Base-by-base conservation (phyloP, 1,284 basidiomycete species). In the Athelia psychrophila region DNA sequence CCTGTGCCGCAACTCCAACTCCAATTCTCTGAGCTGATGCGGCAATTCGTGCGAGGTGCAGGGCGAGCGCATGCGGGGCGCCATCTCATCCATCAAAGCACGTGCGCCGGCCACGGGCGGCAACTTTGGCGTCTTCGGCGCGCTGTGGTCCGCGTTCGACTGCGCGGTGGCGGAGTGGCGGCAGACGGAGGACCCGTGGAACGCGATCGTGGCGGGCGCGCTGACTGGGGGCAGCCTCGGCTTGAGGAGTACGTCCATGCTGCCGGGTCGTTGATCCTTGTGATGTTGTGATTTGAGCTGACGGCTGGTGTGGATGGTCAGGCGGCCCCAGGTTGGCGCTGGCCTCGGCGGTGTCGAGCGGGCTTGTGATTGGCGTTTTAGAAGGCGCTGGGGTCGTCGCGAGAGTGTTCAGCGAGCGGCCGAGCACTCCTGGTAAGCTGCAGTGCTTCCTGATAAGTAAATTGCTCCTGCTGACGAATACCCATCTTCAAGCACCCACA, bases 111-210 rank as follows among this genome's bases (percentile, higher is more conserved):
- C 99, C 24, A 93, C 96, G 19, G 97, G 96, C 50, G 95, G 95
- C 25, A 97, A 98, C 77, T 98, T 98, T 68, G 95, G 95, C 64
- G 88, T 98, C n/a, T 98, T 95, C 95, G 96, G 96, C 68, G 93
- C 93, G 60, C 90, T 96, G 84, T 96, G 95, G 69, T 96, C 93
- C 32, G 91, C 93, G 22, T 99, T 95, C 63, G 97, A 99, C 72
- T 99, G 97, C 71, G 93, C 94, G 1, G 91, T 99, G 58, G 98
- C 98, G 73, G 95, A 95, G 9, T 92, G 86, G 77, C 79, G 97
- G 66, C 96, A 99, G 77, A 99, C 99, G 71, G 97, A 99, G 73
- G 97, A 99, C 71, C 92, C 95, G 48, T 99, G 95, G 95, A 99
- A 99, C 69, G 95, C 95, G 38, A 98, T 99, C 65, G 91, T 97